Base-by-base conservation (phyloP, 306 rosid species). In the Casuarina equisetifolia region DNA sequence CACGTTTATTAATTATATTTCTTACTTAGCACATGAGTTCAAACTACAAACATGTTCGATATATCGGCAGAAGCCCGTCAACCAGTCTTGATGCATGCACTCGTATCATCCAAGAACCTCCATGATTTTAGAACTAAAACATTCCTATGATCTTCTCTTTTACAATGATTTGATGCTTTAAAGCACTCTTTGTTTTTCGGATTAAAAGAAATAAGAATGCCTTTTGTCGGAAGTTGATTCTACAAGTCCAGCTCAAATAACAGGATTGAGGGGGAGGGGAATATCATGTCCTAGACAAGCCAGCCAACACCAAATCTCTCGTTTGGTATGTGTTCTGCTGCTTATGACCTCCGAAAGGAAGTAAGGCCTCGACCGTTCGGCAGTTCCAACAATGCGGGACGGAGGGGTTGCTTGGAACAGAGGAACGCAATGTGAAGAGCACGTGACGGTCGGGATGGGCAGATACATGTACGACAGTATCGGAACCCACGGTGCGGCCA, bases 31-130 rank as follows among this genome's bases (percentile, higher is more conserved):
- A 38, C 70, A 39, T 40, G 70, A 64, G 19, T 39, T 64, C 32
- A 78, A 55, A 39, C 50, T 38, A 42, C 50, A 79, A 78, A 82
- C 80, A 78, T 68, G 89, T 84, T 89, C 76, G 80, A 69, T 69
- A 52, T 85, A 89, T 88, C 87, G 89, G 92, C 76, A 75, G 79
- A 80, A 48, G 58, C 69, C 85, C 84, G 79, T 89, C 89, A 86
- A 88, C 72, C 72, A 9, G 51, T 48, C 86, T 76, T 83, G 88
- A 84, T 87, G 85, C 83, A 84, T 69, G 82, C 83, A 76, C 79
- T 54, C 61, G 70, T 36, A 64, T 40, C 74, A 63, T 63, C 81
- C 76, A 82, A 39, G 72, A 74, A 76, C 72, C 78, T 78, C 75
- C 89, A 80, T 72, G 78, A 73, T 74, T 75, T 76, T 76, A 52